Evolutionary conservation across 305 asterid genomes (phyloP), one percentile per base, ranked within the genome.

Genomic region (Fraxinus sp.): DNA sequence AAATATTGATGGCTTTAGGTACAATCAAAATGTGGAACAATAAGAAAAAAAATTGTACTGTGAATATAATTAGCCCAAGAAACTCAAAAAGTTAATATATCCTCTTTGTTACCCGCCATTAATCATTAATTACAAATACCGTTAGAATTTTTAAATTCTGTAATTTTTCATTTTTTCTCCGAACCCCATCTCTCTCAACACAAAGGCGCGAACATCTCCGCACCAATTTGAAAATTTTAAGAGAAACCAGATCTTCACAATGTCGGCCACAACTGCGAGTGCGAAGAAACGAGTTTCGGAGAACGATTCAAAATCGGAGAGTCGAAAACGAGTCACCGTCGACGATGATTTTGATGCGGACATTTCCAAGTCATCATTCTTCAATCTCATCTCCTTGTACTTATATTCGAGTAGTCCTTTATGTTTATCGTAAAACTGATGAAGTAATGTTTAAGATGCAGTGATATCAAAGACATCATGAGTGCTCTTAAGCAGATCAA

Each of bases 401-500:
- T 80, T 79, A 26, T 75, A 49, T 46, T 83, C 66, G 80, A 20
- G 28, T 73, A 0, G 30, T 13, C 20, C 37, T n/a, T n/a, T 4
- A 7, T n/a, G 11, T 0, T 22, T 28, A 74, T 36, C 28, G 20
- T 66, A 0, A 74, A 33, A 46, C 80, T 79, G 81, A 84, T 79
- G 83, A 46, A 18, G 41, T 35, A 49, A 26, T 77, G 73, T 14
- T 76, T 39, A 59, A 78, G 79, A 83, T 86, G 93, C 88, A 96
- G 98, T 84, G 98, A 96, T 83, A 83, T 96, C 75, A 91, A 90
- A 89, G 98, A 97, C 37, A 87, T 94, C 44, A 84, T 96, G 97
- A 88, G 89, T 83, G 99, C 99, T 82, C 94, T 96, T 85, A 91
- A 90, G 92, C 97, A 90, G 87, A 92, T 94, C 89, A 92, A 90